These are phyloP conservation scores for Pseudomonodictys pantanalensis DNA, from an alignment of 495 filamentous ascomycete species.

Conservation along the genomic window DNA sequence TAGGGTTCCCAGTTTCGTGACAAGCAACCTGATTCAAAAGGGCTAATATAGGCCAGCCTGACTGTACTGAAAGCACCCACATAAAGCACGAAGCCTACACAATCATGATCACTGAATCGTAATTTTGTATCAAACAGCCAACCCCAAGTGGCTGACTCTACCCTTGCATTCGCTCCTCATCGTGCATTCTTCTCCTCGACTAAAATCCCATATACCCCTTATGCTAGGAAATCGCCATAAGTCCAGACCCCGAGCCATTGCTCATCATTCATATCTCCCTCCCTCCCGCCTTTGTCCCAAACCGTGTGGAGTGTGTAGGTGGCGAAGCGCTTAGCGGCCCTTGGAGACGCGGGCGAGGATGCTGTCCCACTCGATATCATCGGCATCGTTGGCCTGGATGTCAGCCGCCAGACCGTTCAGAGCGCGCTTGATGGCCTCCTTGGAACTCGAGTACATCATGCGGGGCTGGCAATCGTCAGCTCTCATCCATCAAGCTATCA, in stretches of 20 bases:
- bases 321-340: slow-evolving; percentile 48
- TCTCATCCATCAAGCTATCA: slow-evolving; percentile 18
- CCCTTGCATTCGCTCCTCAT: no score
- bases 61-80: no score
- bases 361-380: slow-evolving; percentile 82
- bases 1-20: no score
- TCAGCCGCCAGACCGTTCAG: slow-evolving; percentile 76
- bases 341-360: slow-evolving; percentile 79
- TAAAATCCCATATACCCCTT: no score
- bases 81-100: neutral
- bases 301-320: neutral
- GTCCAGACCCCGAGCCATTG: no score
- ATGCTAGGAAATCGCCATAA: no score
- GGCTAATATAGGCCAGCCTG: no score
- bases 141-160: no score
- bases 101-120: neutral
- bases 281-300: neutral
- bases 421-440: slow-evolving; percentile 83
- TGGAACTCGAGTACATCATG: slow-evolving; percentile 97
- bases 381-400: slow-evolving; percentile 88
- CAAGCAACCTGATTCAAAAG: no score
- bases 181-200: no score
- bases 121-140: neutral
- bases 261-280: slow-evolving; percentile 13
- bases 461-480: slow-evolving; percentile 56